These are phyloP conservation scores for Irpex rosettiformis DNA, from an alignment of 1,284 basidiomycete species.

Conservation along the genomic window DNA sequence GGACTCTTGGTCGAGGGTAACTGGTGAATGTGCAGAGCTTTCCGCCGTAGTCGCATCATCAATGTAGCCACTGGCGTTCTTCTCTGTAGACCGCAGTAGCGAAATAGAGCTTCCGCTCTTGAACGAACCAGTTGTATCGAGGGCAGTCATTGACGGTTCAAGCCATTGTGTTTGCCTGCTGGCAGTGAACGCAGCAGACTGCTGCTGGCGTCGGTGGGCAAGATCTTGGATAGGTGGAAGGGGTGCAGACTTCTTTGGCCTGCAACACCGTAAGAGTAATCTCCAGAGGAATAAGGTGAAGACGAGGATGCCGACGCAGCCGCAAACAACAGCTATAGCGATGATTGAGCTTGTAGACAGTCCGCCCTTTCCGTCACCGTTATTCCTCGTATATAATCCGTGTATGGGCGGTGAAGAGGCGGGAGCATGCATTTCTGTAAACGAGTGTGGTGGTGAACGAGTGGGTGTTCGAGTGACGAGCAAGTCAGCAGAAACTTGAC, in stretches of 20 bases:
- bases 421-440: background rate
- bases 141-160: conserved; percentile 16
- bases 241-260: conserved; percentile 34
- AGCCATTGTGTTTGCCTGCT: conserved; percentile 22
- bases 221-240: conserved; percentile 58
- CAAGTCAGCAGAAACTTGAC: background rate
- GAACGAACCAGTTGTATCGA: conserved; percentile 14
- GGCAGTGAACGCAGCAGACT: conserved; percentile 30
- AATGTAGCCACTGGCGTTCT: conserved; percentile 24
- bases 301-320: conserved; percentile 36
- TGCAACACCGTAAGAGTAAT: conserved; percentile 31
- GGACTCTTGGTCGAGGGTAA: conserved; percentile 14
- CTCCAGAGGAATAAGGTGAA: conserved; percentile 37
- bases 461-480: conserved; percentile 1
- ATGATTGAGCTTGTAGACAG: conserved; percentile 43
- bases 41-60: conserved; percentile 27
- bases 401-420: background rate
- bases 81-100: conserved; percentile 23
- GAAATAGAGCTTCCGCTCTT: conserved; percentile 27
- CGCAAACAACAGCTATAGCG: conserved; percentile 38
- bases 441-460: conserved; percentile 5
- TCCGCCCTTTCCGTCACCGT: conserved; percentile 14
- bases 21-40: conserved; percentile 22
- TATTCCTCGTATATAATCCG: conserved; percentile 6
- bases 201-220: conserved; percentile 52